Percentiles rank a stretch among this genome's conserved stretches.
Evolutionary conservation across 768 basidiomycete genomes (phyloP).

Genomic region (Tricholoma furcatifolium): DNA sequence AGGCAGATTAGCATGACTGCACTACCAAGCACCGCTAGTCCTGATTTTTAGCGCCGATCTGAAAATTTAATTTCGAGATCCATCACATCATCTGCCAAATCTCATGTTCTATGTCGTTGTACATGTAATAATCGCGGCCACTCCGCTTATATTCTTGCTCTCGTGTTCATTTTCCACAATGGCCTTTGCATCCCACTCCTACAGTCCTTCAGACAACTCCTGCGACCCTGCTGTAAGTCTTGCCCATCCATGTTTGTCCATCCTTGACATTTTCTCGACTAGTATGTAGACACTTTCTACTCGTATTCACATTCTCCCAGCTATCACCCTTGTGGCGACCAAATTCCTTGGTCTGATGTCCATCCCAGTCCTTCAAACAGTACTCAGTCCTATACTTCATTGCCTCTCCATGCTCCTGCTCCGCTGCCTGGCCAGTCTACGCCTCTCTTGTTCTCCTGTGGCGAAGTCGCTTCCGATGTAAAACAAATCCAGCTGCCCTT

Average conservation of each 20-base stretch:
- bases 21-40: too few species aligned
- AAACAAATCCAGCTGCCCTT: neutral
- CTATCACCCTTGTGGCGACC: too few species aligned
- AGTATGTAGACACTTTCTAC: too few species aligned
- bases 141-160: conserved; percentile 1
- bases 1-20: too few species aligned
- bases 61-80: neutral
- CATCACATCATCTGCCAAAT: conserved; percentile 16
- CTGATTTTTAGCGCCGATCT: too few species aligned
- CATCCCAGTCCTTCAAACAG: neutral
- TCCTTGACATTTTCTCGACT: too few species aligned
- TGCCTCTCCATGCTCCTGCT: conserved; percentile 29
- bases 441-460: conserved; percentile 12
- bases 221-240: neutral
- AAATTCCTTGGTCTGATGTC: too few species aligned
- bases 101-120: conserved; percentile 16
- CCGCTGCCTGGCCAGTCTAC: conserved; percentile 21
- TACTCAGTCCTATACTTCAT: conserved; percentile 16
- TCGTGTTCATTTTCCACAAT: neutral
- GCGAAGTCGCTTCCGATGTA: neutral
- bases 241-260: neutral
- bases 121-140: conserved; percentile 18
- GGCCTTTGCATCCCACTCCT: conserved; percentile 1
- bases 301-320: too few species aligned
- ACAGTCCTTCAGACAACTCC: neutral